These are phyloP conservation scores for Aspergillus fijiensis DNA, from an alignment of 2,329 filamentous ascomycete species.

Conservation along the genomic window DNA sequence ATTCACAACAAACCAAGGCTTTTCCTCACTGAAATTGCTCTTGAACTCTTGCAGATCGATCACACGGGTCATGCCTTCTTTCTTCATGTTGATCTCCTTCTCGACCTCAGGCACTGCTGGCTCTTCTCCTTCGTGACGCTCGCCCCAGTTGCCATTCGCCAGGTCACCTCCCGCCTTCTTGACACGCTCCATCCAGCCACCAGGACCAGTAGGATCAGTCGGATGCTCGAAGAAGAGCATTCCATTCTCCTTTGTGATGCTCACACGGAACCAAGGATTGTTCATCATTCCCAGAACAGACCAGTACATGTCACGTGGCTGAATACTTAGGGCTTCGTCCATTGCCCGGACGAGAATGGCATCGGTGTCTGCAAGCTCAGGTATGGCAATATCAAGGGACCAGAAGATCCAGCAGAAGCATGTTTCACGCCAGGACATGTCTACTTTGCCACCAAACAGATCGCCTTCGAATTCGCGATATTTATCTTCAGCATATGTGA, in stretches of 20 bases:
- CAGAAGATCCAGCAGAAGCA: slow-evolving; percentile 94
- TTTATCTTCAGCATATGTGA: slow-evolving; percentile 81
- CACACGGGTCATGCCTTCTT: slow-evolving; percentile 59
- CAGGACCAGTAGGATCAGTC: slow-evolving; percentile 74
- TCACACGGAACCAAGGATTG: slow-evolving; percentile 86
- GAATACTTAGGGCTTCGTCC: slow-evolving; percentile 84
- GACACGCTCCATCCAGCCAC: slow-evolving; percentile 91
- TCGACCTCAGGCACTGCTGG: slow-evolving; percentile 49
- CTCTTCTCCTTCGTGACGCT: slow-evolving; percentile 57
- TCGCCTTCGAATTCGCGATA: slow-evolving; percentile 67
- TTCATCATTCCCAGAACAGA: slow-evolving; percentile 97
- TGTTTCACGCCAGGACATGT: slow-evolving; percentile 77
- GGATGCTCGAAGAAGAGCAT: slow-evolving; percentile 80
- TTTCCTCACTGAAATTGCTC: slow-evolving; percentile 62
- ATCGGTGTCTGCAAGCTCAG: slow-evolving; percentile 61
- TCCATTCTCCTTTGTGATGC: slow-evolving; percentile 67
- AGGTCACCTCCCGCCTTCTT: slow-evolving; percentile 81
- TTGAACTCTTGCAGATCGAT: slow-evolving; percentile 73
- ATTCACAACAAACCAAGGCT: slow-evolving; percentile 85
- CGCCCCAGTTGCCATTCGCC: slow-evolving; percentile 81
- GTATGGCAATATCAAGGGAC: slow-evolving; percentile 66
- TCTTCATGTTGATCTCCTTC: slow-evolving; percentile 75
- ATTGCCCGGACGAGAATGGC: slow-evolving; percentile 82
- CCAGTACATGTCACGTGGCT: slow-evolving; percentile 96
- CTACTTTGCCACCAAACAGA: slow-evolving; percentile 73